Conservation (phyloP, 176 grass and related monocot genomes). For the maize (Zea mays) region Zm-B73-REFERENCE-NAM-5.0 NC_050099.1:173204501-173205000, state of each 20-base stretch:
- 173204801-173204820: constrained; percentile 93
- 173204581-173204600: constrained; percentile 71
- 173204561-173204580: background rate
- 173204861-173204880: constrained; percentile 84
- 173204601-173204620: constrained; percentile 94
- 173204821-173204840: constrained; percentile 99
- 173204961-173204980: background rate
- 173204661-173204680: constrained; percentile 80
- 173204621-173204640: constrained; percentile 97
- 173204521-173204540: background rate
- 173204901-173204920: constrained; percentile 58
- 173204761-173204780: constrained; percentile 31
- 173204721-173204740: background rate
- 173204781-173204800: constrained; percentile 94
- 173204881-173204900: constrained; percentile 91
- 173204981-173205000: background rate
- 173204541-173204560: background rate
- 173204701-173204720: background rate
- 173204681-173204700: background rate
- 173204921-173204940: constrained; percentile 5
- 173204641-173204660: constrained; percentile 86
- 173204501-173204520: background rate
- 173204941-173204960: background rate
- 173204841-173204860: constrained; percentile 82
- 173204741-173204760: constrained; percentile 8